phyloP scores from a whole-genome alignment of 495 filamentous ascomycete genomes.

The Penicillium egyptiacum region DNA sequence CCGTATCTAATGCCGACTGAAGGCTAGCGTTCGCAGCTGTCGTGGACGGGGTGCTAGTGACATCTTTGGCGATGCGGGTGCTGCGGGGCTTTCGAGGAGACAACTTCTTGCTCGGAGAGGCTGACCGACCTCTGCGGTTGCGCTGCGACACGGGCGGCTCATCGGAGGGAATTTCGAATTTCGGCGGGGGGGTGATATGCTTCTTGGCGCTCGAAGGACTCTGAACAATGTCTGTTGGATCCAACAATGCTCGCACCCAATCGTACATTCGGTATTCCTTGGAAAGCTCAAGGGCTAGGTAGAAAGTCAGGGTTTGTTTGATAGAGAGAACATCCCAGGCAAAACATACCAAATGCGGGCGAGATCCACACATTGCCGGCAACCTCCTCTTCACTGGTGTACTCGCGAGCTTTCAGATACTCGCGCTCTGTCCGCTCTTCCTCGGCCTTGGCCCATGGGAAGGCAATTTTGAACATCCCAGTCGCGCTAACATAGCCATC shows the following conservation, averaged over 20 bases:
- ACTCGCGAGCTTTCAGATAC: conserved; percentile 73
- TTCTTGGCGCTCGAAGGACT: conserved; percentile 58
- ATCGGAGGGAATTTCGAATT: conserved; percentile 54
- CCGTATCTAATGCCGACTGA: conserved; percentile 50
- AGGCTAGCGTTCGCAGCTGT: conserved; percentile 50
- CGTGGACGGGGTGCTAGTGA: conserved; percentile 43
- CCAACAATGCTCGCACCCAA: conserved; percentile 89
- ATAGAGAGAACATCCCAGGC: background rate
- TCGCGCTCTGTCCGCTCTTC: conserved; percentile 88
- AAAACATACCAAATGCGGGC: conserved; percentile 67
- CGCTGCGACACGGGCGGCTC: conserved; percentile 36
- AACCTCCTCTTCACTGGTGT: conserved; percentile 85
- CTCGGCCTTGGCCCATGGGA: conserved; percentile 81
- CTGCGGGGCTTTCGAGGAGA: conserved; percentile 75
- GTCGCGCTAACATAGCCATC: conserved; percentile 95
- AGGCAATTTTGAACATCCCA: conserved; percentile 99
- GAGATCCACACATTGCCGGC: conserved; percentile 97
- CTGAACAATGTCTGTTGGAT: conserved; percentile 66
- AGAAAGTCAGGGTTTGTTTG: conserved; percentile 6
- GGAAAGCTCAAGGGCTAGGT: conserved; percentile 73
- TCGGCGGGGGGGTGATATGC: conserved; percentile 69
- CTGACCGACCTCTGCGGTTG: conserved; percentile 54
- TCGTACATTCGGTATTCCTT: conserved; percentile 78
- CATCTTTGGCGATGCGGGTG: conserved; percentile 56
- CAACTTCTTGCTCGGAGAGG: conserved; percentile 59